phyloP scores from a whole-genome alignment of 2,329 filamentous ascomycete species.

The Fusarium vanettenii region DNA sequence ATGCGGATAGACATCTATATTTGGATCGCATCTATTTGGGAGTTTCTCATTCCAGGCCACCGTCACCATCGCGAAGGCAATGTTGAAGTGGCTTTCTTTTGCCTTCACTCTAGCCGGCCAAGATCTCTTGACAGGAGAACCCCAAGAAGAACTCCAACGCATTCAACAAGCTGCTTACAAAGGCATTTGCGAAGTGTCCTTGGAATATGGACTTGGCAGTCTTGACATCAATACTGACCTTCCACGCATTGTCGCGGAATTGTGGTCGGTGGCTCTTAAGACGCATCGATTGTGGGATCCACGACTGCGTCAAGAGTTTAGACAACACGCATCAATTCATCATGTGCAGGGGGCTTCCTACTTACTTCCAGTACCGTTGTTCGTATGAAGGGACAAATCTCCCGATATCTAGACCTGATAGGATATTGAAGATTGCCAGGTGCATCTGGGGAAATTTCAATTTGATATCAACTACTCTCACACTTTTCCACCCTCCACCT shows the following conservation, averaged over 20 bases:
- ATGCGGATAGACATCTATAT: background rate
- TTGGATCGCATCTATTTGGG: background rate
- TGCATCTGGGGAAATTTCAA: background rate
- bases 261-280: background rate
- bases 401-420: background rate
- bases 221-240: background rate
- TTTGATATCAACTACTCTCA: too few species aligned
- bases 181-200: background rate
- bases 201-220: background rate
- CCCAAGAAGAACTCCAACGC: background rate
- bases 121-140: background rate
- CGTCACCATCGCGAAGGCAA: background rate
- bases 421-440: background rate
- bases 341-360: background rate
- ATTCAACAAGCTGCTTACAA: background rate
- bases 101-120: background rate
- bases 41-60: background rate
- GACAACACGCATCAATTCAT: background rate
- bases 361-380: background rate
- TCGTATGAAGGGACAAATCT: background rate
- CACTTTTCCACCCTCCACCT: background rate
- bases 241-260: background rate
- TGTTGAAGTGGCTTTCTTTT: background rate
- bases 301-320: background rate
- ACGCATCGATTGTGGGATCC: background rate